phyloP scores from a whole-genome alignment of 2,329 filamentous ascomycete species.

The Xylaria sp. region DNA sequence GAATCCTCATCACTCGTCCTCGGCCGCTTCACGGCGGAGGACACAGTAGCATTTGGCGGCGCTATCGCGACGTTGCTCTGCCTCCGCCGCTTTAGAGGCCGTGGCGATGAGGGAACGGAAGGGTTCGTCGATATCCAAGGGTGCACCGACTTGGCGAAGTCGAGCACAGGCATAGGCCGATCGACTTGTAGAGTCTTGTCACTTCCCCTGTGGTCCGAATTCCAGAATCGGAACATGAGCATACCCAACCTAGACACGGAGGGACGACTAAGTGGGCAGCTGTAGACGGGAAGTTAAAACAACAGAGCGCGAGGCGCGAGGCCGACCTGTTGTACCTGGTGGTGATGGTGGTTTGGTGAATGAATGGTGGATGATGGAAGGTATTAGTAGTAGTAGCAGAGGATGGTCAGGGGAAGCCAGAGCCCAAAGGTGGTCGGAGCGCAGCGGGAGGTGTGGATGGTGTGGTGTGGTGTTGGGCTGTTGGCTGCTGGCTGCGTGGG shows the following conservation, averaged over 20 bases:
- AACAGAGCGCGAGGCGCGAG: conserved; percentile 27
- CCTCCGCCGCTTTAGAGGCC: conserved; percentile 48
- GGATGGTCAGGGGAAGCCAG: conserved; percentile 11
- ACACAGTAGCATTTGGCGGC: conserved; percentile 43
- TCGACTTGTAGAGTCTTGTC: conserved; percentile 61
- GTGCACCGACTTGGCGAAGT: conserved; percentile 51
- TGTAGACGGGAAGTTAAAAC: conserved; percentile 14
- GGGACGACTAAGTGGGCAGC: conserved; percentile 30
- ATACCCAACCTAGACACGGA: conserved; percentile 51
- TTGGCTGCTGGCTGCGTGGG: conserved; percentile 2
- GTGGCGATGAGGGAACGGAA: conserved; percentile 42
- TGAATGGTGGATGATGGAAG: neutral
- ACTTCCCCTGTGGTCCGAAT: conserved; percentile 67
- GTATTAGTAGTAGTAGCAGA: conserved; percentile 25
- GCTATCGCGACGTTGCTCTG: conserved; percentile 51
- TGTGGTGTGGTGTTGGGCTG: too few relatives aligned
- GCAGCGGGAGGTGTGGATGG: conserved; percentile 24
- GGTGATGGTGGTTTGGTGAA: conserved; percentile 17
- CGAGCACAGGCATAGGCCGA: conserved; percentile 57
- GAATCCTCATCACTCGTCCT: conserved; percentile 52
- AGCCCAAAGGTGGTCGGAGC: conserved; percentile 42
- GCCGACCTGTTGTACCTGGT: conserved; percentile 3
- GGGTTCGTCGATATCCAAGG: conserved; percentile 49
- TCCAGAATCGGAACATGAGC: conserved; percentile 73
- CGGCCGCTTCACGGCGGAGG: conserved; percentile 56